These are phyloP conservation scores for Astragalus membranaceus DNA, from an alignment of 306 rosid genomes.

Conservation along the genomic window DNA sequence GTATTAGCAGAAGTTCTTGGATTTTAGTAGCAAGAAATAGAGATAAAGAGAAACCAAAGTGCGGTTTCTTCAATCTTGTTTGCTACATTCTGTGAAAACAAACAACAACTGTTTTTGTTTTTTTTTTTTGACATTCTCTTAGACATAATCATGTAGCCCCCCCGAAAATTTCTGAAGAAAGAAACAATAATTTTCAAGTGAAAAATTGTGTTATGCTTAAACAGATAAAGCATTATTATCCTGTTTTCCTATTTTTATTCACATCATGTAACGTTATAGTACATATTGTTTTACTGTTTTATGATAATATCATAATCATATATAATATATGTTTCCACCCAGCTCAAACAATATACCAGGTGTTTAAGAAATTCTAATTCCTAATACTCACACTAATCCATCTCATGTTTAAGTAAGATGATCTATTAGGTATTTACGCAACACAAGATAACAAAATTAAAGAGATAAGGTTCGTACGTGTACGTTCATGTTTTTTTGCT, in stretches of 20 bases:
- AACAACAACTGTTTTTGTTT: slow-evolving; percentile 16
- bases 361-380: no score
- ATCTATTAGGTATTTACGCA: no score
- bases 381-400: no score
- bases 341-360: no score
- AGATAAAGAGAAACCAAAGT: slow-evolving; percentile 19
- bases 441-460: no score
- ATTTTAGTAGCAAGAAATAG: background rate
- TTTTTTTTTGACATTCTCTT: background rate
- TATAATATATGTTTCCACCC: no score
- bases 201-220: slow-evolving; percentile 19
- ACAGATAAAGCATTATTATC: background rate
- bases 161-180: slow-evolving; percentile 24
- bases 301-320: no score
- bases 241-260: background rate
- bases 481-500: background rate
- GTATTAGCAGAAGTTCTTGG: no score
- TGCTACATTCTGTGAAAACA: slow-evolving; percentile 28
- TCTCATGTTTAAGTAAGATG: no score
- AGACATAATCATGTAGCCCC: slow-evolving; percentile 27
- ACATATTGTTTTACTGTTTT: no score
- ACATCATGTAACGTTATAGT: background rate
- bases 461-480: slow-evolving; percentile 29
- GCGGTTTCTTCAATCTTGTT: slow-evolving; percentile 15
- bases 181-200: slow-evolving; percentile 12